Percentiles rank a stretch among this genome's conserved stretches.
Evolutionary conservation across 2,329 filamentous ascomycete species (phyloP).

Genomic region (Hypoxylon sp.): DNA sequence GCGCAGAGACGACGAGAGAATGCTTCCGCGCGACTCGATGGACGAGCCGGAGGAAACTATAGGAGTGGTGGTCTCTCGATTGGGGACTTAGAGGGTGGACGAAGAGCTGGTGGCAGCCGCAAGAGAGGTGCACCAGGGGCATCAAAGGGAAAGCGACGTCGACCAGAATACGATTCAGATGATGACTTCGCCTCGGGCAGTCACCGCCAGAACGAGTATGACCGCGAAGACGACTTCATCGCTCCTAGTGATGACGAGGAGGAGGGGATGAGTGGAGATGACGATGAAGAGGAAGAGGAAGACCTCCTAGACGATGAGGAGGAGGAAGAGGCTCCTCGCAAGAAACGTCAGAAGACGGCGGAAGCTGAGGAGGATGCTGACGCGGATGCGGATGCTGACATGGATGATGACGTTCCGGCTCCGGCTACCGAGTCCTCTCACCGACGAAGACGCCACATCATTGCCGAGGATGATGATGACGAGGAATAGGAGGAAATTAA

Average conservation of each 20-base stretch:
- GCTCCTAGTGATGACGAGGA: conserved; percentile 84
- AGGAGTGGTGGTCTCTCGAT: conserved; percentile 74
- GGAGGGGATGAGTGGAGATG: conserved; percentile 64
- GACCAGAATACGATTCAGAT: conserved; percentile 81
- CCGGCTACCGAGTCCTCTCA: conserved; percentile 58
- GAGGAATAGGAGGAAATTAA: conserved; percentile 43
- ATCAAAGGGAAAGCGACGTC: conserved; percentile 67
- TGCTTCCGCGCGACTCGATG: conserved; percentile 74
- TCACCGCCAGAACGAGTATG: conserved; percentile 80
- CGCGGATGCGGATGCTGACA: conserved; percentile 68
- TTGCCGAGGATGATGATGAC: conserved; percentile 74
- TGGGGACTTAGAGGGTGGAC: conserved; percentile 76
- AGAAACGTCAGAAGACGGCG: conserved; percentile 67
- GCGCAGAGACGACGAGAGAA: conserved; percentile 77
- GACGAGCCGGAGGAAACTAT: conserved; percentile 61
- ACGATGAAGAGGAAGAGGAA: conserved; percentile 75
- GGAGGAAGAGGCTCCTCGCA: conserved; percentile 60
- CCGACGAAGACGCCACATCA: conserved; percentile 68
- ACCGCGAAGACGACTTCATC: conserved; percentile 84
- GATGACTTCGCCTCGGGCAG: conserved; percentile 76
- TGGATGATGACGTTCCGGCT: conserved; percentile 63
- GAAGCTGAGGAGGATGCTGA: conserved; percentile 64
- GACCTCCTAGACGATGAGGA: conserved; percentile 67
- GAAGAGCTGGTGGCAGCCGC: conserved; percentile 65
- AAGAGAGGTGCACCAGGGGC: conserved; percentile 68